Evolutionary conservation across 2,329 filamentous ascomycete genomes (phyloP).

Genomic region (Aspergillus brasiliensis): DNA sequence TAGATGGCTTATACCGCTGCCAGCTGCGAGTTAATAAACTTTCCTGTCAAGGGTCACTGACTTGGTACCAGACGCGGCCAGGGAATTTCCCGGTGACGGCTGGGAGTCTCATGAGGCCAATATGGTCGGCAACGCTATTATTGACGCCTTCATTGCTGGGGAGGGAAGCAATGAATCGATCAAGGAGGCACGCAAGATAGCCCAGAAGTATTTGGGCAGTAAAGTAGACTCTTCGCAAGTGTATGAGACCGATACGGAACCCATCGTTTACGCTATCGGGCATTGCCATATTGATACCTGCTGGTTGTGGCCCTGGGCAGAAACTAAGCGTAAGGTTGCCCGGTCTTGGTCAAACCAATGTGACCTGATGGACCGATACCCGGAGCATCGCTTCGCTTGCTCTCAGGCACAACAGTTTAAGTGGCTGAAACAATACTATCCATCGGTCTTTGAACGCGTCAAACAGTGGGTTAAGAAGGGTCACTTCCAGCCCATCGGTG

Average conservation of each 20-base stretch:
- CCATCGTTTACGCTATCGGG: constrained; percentile 84
- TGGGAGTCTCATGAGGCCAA: constrained; percentile 88
- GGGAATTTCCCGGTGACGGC: constrained; percentile 85
- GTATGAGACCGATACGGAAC: constrained; percentile 72
- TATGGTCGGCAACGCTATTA: constrained; percentile 81
- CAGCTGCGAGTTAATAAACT: background rate
- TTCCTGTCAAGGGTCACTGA: background rate
- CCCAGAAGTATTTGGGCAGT: constrained; percentile 77
- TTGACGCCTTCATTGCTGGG: constrained; percentile 83
- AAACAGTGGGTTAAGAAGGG: constrained; percentile 89
- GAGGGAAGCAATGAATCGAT: constrained; percentile 73
- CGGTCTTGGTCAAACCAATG: constrained; percentile 97
- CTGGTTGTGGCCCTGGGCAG: constrained; percentile 98
- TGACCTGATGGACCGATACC: constrained; percentile 90
- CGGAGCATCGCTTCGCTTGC: constrained; percentile 87
- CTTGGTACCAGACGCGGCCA: constrained; percentile 68
- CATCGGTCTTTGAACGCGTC: constrained; percentile 84
- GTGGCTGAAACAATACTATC: constrained; percentile 90
- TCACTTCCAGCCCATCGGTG: constrained; percentile 90
- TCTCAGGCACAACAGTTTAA: constrained; percentile 98
- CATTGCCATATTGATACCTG: constrained; percentile 98
- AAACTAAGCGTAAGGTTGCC: constrained; percentile 95
- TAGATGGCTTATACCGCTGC: background rate
- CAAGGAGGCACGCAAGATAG: constrained; percentile 77
- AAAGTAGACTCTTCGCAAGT: constrained; percentile 81